Conservation (phyloP, 73 alveolate species). For the Uronychia binucleata region DNA sequence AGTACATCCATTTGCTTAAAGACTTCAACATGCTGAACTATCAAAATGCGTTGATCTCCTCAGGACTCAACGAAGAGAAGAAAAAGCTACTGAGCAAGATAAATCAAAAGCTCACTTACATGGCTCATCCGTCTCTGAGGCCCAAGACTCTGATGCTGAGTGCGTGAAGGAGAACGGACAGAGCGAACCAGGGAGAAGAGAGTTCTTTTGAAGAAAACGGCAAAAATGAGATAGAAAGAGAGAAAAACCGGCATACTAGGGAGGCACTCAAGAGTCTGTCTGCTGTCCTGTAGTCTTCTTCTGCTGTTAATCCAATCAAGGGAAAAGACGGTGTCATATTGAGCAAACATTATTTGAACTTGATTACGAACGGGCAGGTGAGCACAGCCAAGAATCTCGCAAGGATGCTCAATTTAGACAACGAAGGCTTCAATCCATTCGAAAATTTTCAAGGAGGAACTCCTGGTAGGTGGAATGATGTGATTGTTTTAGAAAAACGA, state of each 20-base stretch:
- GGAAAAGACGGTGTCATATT: neutral
- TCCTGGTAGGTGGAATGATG: too few relatives aligned
- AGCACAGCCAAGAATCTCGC: neutral
- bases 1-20: neutral
- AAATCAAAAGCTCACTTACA: neutral
- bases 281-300: neutral
- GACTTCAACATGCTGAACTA: neutral
- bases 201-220: neutral
- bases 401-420: neutral
- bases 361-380: neutral
- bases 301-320: neutral
- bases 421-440: neutral
- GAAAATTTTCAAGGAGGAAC: too few relatives aligned
- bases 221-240: neutral
- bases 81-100: neutral
- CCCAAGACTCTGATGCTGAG: neutral
- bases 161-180: neutral
- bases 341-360: neutral
- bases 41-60: neutral
- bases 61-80: neutral
- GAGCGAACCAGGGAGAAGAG: neutral
- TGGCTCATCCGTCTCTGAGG: neutral
- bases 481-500: too few relatives aligned
- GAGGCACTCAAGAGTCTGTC: neutral
- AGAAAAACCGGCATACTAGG: neutral